Percentiles rank a stretch among this genome's conserved stretches.
Evolutionary conservation across 1,284 basidiomycete genomes (phyloP).

Genomic region (Prillingera fragicola): DNA sequence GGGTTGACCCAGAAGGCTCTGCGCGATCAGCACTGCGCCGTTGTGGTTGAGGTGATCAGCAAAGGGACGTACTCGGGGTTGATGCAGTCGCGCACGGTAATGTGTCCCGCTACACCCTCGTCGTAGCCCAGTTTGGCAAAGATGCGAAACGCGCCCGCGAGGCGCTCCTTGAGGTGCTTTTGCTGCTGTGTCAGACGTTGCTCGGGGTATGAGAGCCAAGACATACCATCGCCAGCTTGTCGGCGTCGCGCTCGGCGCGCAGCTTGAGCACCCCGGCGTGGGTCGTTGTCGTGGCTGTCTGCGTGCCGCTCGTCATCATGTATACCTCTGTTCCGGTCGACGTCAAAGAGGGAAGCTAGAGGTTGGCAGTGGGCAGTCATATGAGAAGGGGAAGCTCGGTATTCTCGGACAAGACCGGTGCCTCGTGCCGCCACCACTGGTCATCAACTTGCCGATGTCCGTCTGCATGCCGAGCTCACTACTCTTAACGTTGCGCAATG

Average conservation of each 20-base stretch:
- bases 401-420: too few relatives aligned
- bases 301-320: too few relatives aligned
- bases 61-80: constrained; percentile 46
- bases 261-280: constrained; percentile 4
- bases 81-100: constrained; percentile 59
- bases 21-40: background rate
- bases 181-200: constrained; percentile 33
- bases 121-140: constrained; percentile 56
- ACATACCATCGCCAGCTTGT: background rate
- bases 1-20: constrained; percentile 56
- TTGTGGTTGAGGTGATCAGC: background rate
- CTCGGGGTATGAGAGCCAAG: background rate
- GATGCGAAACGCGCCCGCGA: constrained; percentile 41
- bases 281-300: background rate
- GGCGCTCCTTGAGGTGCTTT: constrained; percentile 54
- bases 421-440: too few relatives aligned
- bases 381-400: too few relatives aligned
- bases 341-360: too few relatives aligned
- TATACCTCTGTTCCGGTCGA: too few relatives aligned
- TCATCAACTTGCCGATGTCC: too few relatives aligned
- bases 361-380: too few relatives aligned
- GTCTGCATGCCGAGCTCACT: too few relatives aligned
- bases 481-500: too few relatives aligned
- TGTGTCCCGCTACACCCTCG: constrained; percentile 60
- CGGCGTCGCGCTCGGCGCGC: background rate